Percentiles rank a stretch among this genome's conserved stretches.
Conservation (phyloP, 768 basidiomycete species). For the Leccinum rimulosum region DNA sequence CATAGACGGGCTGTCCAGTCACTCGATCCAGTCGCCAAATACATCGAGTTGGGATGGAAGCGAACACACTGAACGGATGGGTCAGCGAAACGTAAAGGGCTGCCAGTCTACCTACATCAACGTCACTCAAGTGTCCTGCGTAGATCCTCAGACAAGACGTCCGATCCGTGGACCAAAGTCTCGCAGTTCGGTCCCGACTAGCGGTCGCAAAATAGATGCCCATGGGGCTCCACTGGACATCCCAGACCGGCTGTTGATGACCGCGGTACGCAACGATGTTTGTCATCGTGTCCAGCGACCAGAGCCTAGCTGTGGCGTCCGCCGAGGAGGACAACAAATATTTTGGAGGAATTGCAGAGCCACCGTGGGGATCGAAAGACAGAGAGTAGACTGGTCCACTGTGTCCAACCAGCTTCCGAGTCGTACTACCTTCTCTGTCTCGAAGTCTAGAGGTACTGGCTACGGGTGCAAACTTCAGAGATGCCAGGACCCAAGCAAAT, state of each 20-base stretch:
- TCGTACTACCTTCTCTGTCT: conserved; percentile 76
- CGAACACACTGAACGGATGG: conserved; percentile 68
- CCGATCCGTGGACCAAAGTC: conserved; percentile 95
- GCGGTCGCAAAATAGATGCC: conserved; percentile 98
- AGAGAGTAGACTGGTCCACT: conserved; percentile 95
- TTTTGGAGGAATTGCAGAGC: conserved; percentile 81
- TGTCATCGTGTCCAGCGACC: conserved; percentile 94
- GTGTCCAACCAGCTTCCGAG: conserved; percentile 95
- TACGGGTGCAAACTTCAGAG: conserved; percentile 27
- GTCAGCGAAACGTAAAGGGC: conserved; percentile 1
- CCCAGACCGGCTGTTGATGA: conserved; percentile 98
- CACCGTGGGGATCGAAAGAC: conserved; percentile 87
- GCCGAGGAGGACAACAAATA: conserved; percentile 91
- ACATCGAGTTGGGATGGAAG: conserved; percentile 97
- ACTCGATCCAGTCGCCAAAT: conserved; percentile 94
- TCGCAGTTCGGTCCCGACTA: conserved; percentile 89
- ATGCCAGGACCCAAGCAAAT: neutral
- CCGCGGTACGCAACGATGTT: conserved; percentile 94
- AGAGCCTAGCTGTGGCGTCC: conserved; percentile 86
- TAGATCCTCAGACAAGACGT: conserved; percentile 85
- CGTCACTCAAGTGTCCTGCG: conserved; percentile 94
- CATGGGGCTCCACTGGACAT: conserved; percentile 97
- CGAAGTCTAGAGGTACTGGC: conserved; percentile 57
- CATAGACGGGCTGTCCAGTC: conserved; percentile 96
- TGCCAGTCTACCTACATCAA: conserved; percentile 70